Evolutionary conservation across 1,284 basidiomycete species (phyloP), one percentile per base, ranked within the genome.

Genomic region (Ganoderma meredithae): DNA sequence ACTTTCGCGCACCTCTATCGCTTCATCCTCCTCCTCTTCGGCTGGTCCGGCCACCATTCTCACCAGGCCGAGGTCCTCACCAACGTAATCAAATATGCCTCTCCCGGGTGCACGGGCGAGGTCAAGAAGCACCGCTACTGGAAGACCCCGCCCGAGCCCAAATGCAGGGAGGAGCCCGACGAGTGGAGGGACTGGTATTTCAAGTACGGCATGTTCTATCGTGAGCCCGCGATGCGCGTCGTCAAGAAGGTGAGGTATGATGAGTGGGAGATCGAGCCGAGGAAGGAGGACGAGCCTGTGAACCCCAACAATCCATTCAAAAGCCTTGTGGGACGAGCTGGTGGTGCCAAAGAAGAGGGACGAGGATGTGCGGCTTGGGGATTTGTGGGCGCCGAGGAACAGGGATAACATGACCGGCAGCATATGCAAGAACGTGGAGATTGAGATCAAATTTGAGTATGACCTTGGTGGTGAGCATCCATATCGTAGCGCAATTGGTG

Each of bases 11-110:
- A 80, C 69, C 76, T 83, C 56, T 79, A 80, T 69, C 74, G 64
- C 39, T 72, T 80, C 71, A 75, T 79, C 60, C 75, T 78, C 41
- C 79, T 79, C 74, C 75, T 80, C 71, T 83, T 81, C 65, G 81
- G 82, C 43, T 81, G 78, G 78, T 74, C 72, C 59, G 73, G 78
- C 36, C 58, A 71, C 4, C 80, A 80, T 64, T 59, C 70, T 31
- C 80, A 79, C 66, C 65, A 68, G 1, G 72, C 75, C 15, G 69
- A 76, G 36, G 77, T 80, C 7, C 74, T 72, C 63, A 69, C 75
- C 9, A 62, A 79, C 60, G 74, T 76, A 56, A 73, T 77, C 64
- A 70, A 76, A 63, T 75, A 78, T 61, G 71, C 75, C 4, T 33
- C 65, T 1, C 68, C 71, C 2, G 64, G 64, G 41, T 71, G 71